These are phyloP conservation scores for Neurospora sp. DNA, from an alignment of 495 filamentous ascomycete species.

Conservation along the genomic window DNA sequence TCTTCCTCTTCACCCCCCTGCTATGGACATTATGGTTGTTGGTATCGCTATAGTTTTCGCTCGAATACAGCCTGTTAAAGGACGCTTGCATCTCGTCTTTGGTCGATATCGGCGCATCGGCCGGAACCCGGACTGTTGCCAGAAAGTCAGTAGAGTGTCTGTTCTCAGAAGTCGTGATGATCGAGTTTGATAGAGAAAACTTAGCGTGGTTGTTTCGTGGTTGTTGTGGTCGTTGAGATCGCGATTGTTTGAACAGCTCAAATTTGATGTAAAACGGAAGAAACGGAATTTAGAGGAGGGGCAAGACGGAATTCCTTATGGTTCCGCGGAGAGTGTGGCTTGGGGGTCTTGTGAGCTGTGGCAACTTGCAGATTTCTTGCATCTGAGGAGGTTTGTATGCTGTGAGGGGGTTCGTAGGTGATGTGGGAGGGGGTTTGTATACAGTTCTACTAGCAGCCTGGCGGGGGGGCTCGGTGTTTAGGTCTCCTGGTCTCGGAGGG, in stretches of 20 bases:
- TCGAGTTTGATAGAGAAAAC: neutral
- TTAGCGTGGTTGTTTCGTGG: neutral
- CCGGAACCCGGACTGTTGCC: neutral
- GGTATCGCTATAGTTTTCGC: too few relatives aligned
- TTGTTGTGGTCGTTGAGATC: neutral
- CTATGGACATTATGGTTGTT: neutral
- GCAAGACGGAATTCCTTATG: neutral
- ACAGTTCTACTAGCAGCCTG: neutral
- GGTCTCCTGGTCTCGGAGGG: neutral
- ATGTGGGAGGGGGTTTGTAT: neutral
- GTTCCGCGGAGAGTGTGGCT: neutral
- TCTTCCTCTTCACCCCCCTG: neutral
- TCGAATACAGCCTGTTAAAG: neutral
- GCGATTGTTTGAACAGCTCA: neutral
- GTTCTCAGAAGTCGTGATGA: neutral
- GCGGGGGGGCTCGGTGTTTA: neutral
- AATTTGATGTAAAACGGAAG: neutral
- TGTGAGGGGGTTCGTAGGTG: neutral
- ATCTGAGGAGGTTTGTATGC: neutral
- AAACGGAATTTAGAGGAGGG: neutral
- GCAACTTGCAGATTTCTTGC: neutral
- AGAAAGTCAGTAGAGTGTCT: neutral
- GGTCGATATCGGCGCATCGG: too few relatives aligned
- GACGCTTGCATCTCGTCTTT: too few relatives aligned
- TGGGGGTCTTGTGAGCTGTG: neutral